Conservation (phyloP, 768 basidiomycete species). For the Chiua virens region DNA sequence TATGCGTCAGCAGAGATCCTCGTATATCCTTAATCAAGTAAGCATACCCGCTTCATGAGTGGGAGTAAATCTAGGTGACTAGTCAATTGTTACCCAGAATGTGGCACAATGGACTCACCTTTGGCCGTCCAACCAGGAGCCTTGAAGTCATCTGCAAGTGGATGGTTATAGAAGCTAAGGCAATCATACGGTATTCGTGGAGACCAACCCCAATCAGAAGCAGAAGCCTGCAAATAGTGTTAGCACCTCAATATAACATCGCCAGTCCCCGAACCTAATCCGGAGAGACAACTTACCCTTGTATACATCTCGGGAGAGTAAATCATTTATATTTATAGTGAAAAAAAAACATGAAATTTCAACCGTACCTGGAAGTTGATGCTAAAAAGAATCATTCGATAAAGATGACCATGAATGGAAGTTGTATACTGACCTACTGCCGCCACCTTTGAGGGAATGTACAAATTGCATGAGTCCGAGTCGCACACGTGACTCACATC, state of each 20-base stretch:
- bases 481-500: not conserved
- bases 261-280: too few species aligned
- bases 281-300: conserved; percentile 35
- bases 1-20: not conserved
- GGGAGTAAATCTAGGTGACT: conserved; percentile 56
- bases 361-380: conserved; percentile 61
- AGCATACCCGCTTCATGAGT: conserved; percentile 62
- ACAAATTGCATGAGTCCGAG: not conserved
- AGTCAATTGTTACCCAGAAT: not conserved
- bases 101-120: conserved; percentile 35
- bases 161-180: not conserved
- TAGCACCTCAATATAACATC: not conserved
- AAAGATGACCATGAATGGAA: not conserved
- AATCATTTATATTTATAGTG: not conserved
- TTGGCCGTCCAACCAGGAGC: conserved; percentile 65
- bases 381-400: conserved; percentile 33
- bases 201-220: conserved; percentile 64
- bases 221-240: conserved; percentile 49
- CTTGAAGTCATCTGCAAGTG: conserved; percentile 64
- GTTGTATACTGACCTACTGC: conserved; percentile 47
- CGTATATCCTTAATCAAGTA: not conserved
- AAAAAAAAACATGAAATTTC: not conserved
- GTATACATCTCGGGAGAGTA: conserved; percentile 57
- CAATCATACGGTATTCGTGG: not conserved
- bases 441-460: conserved; percentile 39